A percentile compares a stretch with the other conserved stretches of the same genome.
phyloP scores from a whole-genome alignment of 2,329 filamentous ascomycete species.

The Fusarium globosum region DNA sequence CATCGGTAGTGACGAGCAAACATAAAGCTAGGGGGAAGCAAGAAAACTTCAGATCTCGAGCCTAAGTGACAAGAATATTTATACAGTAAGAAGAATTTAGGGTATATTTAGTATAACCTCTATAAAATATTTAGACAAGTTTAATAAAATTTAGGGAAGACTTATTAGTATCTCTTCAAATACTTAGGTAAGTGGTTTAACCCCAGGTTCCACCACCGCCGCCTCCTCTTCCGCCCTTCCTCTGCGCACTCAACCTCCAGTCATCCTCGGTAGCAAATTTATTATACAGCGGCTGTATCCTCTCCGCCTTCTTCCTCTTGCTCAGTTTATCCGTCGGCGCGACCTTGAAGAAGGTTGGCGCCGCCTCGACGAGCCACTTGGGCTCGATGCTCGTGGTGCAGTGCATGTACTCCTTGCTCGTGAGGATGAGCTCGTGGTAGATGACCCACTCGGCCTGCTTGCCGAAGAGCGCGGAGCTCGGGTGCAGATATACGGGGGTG shows the following conservation, averaged over 20 bases:
- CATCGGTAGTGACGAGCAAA: neutral
- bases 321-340: slow-evolving; percentile 86
- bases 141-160: neutral
- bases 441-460: slow-evolving; percentile 98
- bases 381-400: slow-evolving; percentile 93
- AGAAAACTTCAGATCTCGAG: neutral
- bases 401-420: slow-evolving; percentile 98
- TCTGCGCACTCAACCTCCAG: slow-evolving; percentile 92
- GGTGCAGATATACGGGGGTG: slow-evolving; percentile 95
- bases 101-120: neutral
- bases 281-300: slow-evolving; percentile 95
- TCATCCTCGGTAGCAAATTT: slow-evolving; percentile 93
- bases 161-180: neutral
- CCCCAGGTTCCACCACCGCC: slow-evolving; percentile 95
- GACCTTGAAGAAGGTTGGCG: slow-evolving; percentile 99
- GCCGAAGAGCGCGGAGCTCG: slow-evolving; percentile 89
- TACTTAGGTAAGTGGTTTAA: neutral
- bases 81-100: accelerated
- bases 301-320: slow-evolving; percentile 92
- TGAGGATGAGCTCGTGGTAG: slow-evolving; percentile 90
- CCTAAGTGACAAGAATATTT: neutral
- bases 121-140: neutral
- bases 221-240: slow-evolving; percentile 83
- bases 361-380: slow-evolving; percentile 92
- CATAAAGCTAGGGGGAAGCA: neutral